Evolutionary conservation across 1,284 basidiomycete species (phyloP), one percentile per base, ranked within the genome.

Genomic region (Pseudozyma thailandica): DNA sequence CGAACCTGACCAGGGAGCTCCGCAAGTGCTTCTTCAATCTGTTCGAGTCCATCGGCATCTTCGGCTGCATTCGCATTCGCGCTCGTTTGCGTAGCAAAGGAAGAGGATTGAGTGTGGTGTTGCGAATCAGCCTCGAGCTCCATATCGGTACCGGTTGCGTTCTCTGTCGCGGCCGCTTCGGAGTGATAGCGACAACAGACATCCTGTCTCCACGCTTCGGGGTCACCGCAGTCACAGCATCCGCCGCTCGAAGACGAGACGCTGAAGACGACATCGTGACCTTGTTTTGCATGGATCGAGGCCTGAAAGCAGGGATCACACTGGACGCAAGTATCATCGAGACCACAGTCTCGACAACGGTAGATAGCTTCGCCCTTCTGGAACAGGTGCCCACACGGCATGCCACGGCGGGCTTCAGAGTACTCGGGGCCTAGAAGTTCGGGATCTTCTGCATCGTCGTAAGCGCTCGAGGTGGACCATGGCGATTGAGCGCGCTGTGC

Each of bases 1-100:
- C 88, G 87, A 20, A 94, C 86, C 37, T 91, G 89, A 4, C 20
- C 52, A 2, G 55, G 61, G 4, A 64, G 35, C 12, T 43, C 52
- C 4, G 56, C 52, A 12, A 64, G 49, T 15, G 60, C 60, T 16
- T 51, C 47, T 38, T 63, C 51, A 20, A 64, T 63, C 52, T 71
- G 43, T 6, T 63, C 52, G 33, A 70, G 60, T 13, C 55, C 66
- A 12, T 71, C 61, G 15, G 50, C 49, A 0, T 64, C 56, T 23
- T 64, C 57, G 0, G 49, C 39, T 9, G 26, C 7, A n/a, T 21
- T 38, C 3, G 38, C 2, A 31, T 35, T 13, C 3, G 18, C 23
- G 25, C 18, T 30, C 4, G 26, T 12, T 15, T 26, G 47, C 12
- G 18, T 28, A 6, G 47, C 31, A 8, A 50, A 46, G 16, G 48